Conservation (phyloP, 2,329 filamentous ascomycete species). For the Lanzia echinophila region DNA sequence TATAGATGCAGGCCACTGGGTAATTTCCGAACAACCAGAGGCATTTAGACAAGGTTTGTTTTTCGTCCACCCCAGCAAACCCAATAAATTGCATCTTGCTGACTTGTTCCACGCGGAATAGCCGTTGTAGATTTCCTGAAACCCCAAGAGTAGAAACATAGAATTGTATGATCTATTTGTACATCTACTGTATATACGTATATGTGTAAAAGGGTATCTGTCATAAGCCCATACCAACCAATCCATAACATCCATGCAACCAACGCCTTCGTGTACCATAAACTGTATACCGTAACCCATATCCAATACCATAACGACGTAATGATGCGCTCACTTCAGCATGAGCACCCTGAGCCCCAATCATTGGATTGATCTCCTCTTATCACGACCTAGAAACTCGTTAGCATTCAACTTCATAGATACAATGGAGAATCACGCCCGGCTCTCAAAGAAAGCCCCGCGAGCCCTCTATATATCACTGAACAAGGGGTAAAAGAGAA, state of each 20-base stretch:
- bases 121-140: conserved; percentile 58
- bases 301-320: neutral
- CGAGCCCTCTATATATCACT: neutral
- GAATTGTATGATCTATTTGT: conserved; percentile 14
- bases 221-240: conserved; percentile 15
- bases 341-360: conserved; percentile 5
- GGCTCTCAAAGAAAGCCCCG: too few species aligned
- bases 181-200: conserved; percentile 18
- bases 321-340: neutral
- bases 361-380: neutral
- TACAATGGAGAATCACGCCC: too few species aligned
- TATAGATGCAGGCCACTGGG: conserved; percentile 77
- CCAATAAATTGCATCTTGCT: neutral
- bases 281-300: neutral
- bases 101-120: conserved; percentile 25
- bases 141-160: conserved; percentile 38
- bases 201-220: conserved; percentile 31
- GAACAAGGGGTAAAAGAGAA: neutral
- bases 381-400: conserved; percentile 15
- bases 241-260: conserved; percentile 12
- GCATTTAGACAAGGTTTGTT: conserved; percentile 64
- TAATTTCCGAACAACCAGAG: conserved; percentile 82
- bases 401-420: conserved; percentile 12
- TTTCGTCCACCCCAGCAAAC: neutral
- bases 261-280: neutral